phyloP scores from a whole-genome alignment of 2,329 filamentous ascomycete genomes.

The Blastomyces parvus region DNA sequence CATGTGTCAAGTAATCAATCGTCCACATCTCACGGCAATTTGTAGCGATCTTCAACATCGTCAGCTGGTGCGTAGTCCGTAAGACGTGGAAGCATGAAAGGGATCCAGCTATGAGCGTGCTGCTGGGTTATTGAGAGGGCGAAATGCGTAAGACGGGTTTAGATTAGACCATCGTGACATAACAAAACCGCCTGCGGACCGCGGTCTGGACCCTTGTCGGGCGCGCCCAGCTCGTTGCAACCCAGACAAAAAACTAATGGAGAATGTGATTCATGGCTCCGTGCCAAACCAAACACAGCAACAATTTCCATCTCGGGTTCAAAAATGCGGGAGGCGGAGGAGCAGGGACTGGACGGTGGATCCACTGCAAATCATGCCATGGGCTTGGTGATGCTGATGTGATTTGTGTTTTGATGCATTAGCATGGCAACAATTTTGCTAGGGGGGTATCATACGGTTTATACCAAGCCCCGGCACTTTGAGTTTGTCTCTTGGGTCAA shows the following conservation, averaged over 20 bases:
- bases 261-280: constrained; percentile 11
- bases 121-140: neutral
- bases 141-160: neutral
- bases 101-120: neutral
- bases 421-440: neutral
- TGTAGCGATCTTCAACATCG: neutral
- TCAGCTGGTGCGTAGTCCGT: neutral
- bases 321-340: constrained; percentile 10
- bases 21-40: neutral
- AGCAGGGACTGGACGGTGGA: neutral
- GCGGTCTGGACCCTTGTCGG: constrained; percentile 13
- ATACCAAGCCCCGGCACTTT: neutral
- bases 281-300: constrained; percentile 35
- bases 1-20: neutral
- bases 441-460: neutral
- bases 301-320: constrained; percentile 33
- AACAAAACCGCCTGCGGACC: constrained; percentile 6
- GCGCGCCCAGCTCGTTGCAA: constrained; percentile 15
- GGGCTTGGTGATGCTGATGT: constrained; percentile 12
- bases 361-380: constrained; percentile 12
- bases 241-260: constrained; percentile 13
- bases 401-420: constrained; percentile 7
- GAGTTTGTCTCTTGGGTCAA: neutral
- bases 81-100: neutral
- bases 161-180: constrained; percentile 3